Evolutionary conservation across 768 basidiomycete genomes (phyloP).

Genomic region (Pisolithus marmoratus): DNA sequence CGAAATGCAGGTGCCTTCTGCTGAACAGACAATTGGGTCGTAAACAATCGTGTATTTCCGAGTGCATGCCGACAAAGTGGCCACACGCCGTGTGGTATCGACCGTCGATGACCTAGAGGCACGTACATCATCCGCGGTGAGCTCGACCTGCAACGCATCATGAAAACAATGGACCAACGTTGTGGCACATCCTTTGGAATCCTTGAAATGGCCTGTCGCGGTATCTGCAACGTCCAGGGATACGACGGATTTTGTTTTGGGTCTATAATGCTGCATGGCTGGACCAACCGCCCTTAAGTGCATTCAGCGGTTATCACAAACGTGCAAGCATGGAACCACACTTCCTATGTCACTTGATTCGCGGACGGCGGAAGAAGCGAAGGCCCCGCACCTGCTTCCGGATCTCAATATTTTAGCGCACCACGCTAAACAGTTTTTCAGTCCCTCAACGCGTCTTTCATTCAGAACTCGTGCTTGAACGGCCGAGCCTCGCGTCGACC

Average conservation of each 20-base stretch:
- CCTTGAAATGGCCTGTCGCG: slow-evolving; percentile 11
- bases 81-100: slow-evolving; percentile 64
- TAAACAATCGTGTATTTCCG: slow-evolving; percentile 61
- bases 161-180: slow-evolving; percentile 40
- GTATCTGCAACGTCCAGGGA: slow-evolving; percentile 4
- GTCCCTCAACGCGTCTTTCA: neutral
- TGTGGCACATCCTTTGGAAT: slow-evolving; percentile 57
- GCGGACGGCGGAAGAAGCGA: slow-evolving; percentile 31
- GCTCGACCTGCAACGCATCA: neutral
- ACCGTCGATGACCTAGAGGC: slow-evolving; percentile 64
- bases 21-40: slow-evolving; percentile 66
- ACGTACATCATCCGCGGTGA: neutral
- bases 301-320: slow-evolving; percentile 25
- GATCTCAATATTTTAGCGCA: slow-evolving; percentile 6
- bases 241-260: slow-evolving; percentile 13
- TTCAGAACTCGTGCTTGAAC: neutral
- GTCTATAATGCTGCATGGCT: slow-evolving; percentile 10
- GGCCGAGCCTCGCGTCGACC: neutral
- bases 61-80: slow-evolving; percentile 71
- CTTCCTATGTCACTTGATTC: slow-evolving; percentile 28
- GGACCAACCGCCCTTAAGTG: slow-evolving; percentile 24
- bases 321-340: slow-evolving; percentile 32
- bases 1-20: slow-evolving; percentile 49
- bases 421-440: no score
- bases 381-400: slow-evolving; percentile 23